Evolutionary conservation across 495 filamentous ascomycete genomes (phyloP), one percentile per base, ranked within the genome.

Genomic region (Annulohypoxylon nitens): DNA sequence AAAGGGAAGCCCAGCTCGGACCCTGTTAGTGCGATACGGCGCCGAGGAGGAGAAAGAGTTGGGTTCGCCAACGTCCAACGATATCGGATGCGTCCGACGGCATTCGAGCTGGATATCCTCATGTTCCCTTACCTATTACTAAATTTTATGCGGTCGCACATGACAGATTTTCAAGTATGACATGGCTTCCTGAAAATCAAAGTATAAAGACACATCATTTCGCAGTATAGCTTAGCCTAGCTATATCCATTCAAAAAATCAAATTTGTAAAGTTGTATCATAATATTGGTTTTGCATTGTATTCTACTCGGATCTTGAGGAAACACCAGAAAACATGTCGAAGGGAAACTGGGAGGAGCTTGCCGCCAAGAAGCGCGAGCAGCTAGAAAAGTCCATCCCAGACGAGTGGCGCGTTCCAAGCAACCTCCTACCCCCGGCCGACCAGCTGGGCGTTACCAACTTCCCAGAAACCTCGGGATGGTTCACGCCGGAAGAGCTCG

Each of bases 391-490:
- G 39, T 78, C 78, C 0, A 82, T 85, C 23, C 82, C 83, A 1
- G 54, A 75, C 18, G 81, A 83, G 41, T 85, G 77, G 76, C 78
- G 71, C 67, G 77, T 85, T 23, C 83, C 81, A n/a, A 65, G n/a
- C 30, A 53, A 78, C 45, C 74, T 83, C 25, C 71, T 81, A 4
- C 82, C 82, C 9, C 75, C 79, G n/a, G 70, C 75, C 2, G 69
- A 73, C 25, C 79, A 84, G 71, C 74, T 78, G 30, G 78, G 82
- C 59, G 80, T 85, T 7, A 78, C 77, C n/a, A 61, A 50, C n/a
- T 85, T 79, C 53, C 81, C 82, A 2, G 72, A 74, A 61, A 70
- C 68, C 12, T 81, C 80, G 3, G 78, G 78, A 11, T 84, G 79
- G 80, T 83, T 81, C 43, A 78, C 75, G 10, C 26, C 57, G 2